Evolutionary conservation across 306 rosid species (phyloP).

Genomic region (Vachellia collinsii): DNA sequence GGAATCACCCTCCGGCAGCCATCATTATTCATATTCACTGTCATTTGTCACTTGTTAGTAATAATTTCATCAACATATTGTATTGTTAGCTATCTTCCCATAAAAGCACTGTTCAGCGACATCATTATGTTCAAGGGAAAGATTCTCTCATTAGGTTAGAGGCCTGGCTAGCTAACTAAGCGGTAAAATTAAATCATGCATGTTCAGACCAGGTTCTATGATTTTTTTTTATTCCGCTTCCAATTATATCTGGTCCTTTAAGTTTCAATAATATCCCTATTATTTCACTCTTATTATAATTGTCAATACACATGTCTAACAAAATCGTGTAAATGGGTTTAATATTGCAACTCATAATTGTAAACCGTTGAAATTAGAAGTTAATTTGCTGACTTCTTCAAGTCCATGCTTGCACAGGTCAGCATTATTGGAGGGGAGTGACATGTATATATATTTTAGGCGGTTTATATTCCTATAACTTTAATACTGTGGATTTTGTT

Average conservation of each 20-base stretch:
- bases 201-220: neutral
- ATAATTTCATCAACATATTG: neutral
- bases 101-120: neutral
- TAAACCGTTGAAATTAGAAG: neutral
- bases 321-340: neutral
- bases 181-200: neutral
- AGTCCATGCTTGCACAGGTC: neutral
- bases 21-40: neutral
- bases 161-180: neutral
- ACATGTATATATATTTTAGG: neutral
- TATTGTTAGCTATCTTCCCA: neutral
- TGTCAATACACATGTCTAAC: neutral
- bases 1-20: neutral
- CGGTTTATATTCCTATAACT: neutral
- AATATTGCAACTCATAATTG: neutral
- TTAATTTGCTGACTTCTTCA: neutral
- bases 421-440: neutral
- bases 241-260: neutral
- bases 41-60: neutral
- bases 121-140: neutral
- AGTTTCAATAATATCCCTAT: neutral
- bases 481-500: neutral
- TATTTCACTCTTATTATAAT: neutral
- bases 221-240: neutral
- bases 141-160: neutral